Evolutionary conservation across 2,329 filamentous ascomycete genomes (phyloP), one percentile per base, ranked within the genome.

Genomic region (Aureobasidium sp.): DNA sequence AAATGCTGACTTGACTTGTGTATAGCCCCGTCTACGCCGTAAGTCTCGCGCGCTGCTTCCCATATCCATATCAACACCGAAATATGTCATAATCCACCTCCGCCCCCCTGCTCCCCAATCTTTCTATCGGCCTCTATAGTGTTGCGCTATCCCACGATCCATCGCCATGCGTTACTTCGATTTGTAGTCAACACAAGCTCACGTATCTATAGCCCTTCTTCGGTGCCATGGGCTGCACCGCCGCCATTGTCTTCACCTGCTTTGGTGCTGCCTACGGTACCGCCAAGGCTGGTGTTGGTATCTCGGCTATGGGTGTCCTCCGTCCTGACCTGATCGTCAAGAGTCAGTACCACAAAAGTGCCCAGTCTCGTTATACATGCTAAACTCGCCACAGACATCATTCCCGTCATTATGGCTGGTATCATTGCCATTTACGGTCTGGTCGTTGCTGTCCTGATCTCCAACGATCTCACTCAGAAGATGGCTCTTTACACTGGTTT

Each of bases 331-430:
- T 97, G 79, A 97, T 97, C 77, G 93, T 99, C 78, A 97, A 97
- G 89, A 97, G 94, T 97, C 88, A 74, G 92, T 79, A n/a, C 47
- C 63, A 24, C 56, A 52, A 48, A 1, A 4, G 20, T 7, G 20
- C 7, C 4, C 2, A n/a, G 3, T 29, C 2, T 12, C 15, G 39
- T 15, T 29, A 41, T 36, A 32, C 6, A 29, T 47, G 52, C 66
- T 70, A 63, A 69, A 36, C 48, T 37, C 41, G 20, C 59, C n/a
- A 10, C 69, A 97, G 93, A 97, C 85, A 97, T 97, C 78, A 93
- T 97, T 68, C 94, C 94, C 76, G 94, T 97, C 79, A 96, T 99
- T 87, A 99, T 99, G 94, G 94, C 94, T 84, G 94, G 94, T 97
- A 99, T 99, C 80, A 97, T 99, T 80, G 94, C 91, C 89, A 97